These are phyloP conservation scores for Candida adriatica DNA, from an alignment of 805 yeast species.

Conservation along the genomic window DNA sequence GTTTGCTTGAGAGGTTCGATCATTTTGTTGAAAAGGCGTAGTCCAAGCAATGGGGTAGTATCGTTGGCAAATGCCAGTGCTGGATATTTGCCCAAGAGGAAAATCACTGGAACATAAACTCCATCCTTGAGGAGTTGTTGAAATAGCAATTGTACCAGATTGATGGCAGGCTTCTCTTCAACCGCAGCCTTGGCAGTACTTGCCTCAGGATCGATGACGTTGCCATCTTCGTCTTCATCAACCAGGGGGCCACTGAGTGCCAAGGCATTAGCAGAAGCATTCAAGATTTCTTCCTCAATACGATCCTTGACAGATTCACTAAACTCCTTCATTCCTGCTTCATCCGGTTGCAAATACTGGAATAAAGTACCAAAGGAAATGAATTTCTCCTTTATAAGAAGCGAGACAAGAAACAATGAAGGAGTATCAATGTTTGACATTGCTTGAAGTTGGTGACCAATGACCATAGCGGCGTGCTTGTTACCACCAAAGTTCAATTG, in stretches of 20 bases:
- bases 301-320: slow-evolving; percentile 39
- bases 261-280: slow-evolving; percentile 67
- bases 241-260: slow-evolving; percentile 83
- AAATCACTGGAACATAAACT: slow-evolving; percentile 53
- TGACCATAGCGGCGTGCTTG: slow-evolving; percentile 43
- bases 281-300: slow-evolving; percentile 47
- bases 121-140: slow-evolving; percentile 53
- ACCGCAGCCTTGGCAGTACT: slow-evolving; percentile 3
- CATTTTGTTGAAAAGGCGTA: slow-evolving; percentile 40
- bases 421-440: no score
- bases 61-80: slow-evolving; percentile 48
- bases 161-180: slow-evolving; percentile 4
- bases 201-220: slow-evolving; percentile 3
- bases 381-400: slow-evolving; percentile 60
- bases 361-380: slow-evolving; percentile 58
- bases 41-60: slow-evolving; percentile 39
- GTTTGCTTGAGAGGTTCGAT: slow-evolving; percentile 41
- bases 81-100: slow-evolving; percentile 55
- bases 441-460: slow-evolving; percentile 31
- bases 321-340: slow-evolving; percentile 36
- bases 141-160: slow-evolving; percentile 41
- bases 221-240: slow-evolving; percentile 50
- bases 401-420: slow-evolving; percentile 21
- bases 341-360: slow-evolving; percentile 47
- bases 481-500: slow-evolving; percentile 45